These are phyloP conservation scores for Fusarium gaditjirri DNA, from an alignment of 2,329 filamentous ascomycete genomes.

Conservation along the genomic window DNA sequence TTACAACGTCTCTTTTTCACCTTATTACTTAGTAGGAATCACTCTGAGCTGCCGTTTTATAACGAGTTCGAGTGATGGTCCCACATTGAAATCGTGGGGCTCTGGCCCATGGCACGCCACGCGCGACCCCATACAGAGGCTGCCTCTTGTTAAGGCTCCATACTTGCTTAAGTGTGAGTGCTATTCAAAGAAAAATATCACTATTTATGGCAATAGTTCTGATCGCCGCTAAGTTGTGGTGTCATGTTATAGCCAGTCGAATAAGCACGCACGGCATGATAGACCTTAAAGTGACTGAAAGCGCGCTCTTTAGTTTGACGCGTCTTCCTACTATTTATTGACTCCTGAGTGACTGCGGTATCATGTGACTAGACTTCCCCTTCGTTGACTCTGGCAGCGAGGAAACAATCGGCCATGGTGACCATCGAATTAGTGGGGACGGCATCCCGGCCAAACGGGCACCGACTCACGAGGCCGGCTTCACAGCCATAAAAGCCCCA, in stretches of 20 bases:
- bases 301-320: background rate
- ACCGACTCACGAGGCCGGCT: background rate
- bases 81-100: background rate
- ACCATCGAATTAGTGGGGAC: background rate
- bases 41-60: fast-evolving
- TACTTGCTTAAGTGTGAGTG: no score
- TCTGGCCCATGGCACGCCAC: no score
- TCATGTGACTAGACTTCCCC: no score
- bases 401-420: background rate
- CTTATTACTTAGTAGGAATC: no score
- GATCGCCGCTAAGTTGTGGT: fast-evolving
- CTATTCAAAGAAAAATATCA: fast-evolving
- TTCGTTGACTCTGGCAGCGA: no score
- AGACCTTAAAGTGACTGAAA: background rate
- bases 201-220: fast-evolving
- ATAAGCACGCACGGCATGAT: fast-evolving
- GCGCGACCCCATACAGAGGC: no score
- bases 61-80: no score
- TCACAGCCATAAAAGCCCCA: background rate
- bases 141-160: no score
- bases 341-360: no score
- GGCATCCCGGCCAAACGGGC: background rate
- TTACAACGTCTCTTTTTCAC: no score
- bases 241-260: background rate
- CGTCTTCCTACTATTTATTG: fast-evolving